A percentile compares a stretch with the other conserved stretches of the same genome.
These are phyloP conservation scores for Paramyrothecium roridum DNA, from an alignment of 2,329 filamentous ascomycete genomes.

Conservation along the genomic window DNA sequence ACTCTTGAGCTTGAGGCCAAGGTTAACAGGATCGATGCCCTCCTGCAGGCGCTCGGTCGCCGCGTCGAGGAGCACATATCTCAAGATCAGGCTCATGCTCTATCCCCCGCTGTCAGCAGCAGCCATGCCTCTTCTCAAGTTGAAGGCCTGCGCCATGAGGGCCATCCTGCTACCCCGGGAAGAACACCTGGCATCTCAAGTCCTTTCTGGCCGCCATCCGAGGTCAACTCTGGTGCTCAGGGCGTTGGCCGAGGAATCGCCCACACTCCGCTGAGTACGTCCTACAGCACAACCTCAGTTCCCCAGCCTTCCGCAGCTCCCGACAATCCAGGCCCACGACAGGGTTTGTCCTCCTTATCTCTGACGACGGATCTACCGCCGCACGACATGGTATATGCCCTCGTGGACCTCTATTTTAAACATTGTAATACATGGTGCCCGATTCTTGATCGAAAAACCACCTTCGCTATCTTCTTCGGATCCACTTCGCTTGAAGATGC, in stretches of 20 bases:
- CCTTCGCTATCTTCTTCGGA: slow-evolving; percentile 35
- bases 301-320: neutral
- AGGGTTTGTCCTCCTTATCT: slow-evolving; percentile 24
- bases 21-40: slow-evolving; percentile 49
- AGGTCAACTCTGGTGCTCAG: neutral
- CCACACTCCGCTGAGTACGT: slow-evolving; percentile 3
- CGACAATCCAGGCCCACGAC: slow-evolving; percentile 8
- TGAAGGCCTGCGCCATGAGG: slow-evolving; percentile 15
- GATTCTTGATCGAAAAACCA: slow-evolving; percentile 40
- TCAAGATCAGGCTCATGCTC: slow-evolving; percentile 22
- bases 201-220: slow-evolving; percentile 1
- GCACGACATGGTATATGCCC: slow-evolving; percentile 56
- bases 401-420: slow-evolving; percentile 62
- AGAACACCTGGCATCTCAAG: slow-evolving; percentile 2
- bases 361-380: slow-evolving; percentile 51
- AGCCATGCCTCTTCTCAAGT: slow-evolving; percentile 28
- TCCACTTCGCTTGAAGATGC: slow-evolving; percentile 34
- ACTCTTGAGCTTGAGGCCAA: slow-evolving; percentile 57
- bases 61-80: slow-evolving; percentile 39
- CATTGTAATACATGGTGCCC: slow-evolving; percentile 60
- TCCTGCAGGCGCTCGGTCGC: slow-evolving; percentile 37
- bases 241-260: neutral
- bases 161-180: slow-evolving; percentile 1
- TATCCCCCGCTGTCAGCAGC: slow-evolving; percentile 30
- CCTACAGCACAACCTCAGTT: slow-evolving; percentile 2